Base-by-base conservation (phyloP, 768 basidiomycete genomes). In the Termitomyces sp. region DNA sequence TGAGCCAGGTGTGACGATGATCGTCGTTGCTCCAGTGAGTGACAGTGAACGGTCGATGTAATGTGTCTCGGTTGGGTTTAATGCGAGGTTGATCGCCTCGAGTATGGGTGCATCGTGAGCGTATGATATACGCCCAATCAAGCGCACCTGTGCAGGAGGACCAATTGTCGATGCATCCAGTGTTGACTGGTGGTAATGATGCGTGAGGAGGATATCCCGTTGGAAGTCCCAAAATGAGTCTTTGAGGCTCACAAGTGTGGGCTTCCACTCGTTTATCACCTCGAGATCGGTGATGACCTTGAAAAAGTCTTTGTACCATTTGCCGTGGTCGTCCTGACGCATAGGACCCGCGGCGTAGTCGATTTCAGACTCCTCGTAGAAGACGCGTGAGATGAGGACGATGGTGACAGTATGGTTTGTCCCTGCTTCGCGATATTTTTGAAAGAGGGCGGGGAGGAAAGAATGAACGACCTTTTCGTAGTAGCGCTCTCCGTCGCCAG, bases 401-500 rank as follows among this genome's bases (percentile, higher is more conserved):
- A 99, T 90, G 17, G 95, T 95, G 54, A 96, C 90, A 8, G 88
- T 90, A 66, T 99, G 97, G 52, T 94, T 95, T 27, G 96, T 92
- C 35, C 87, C 85, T 4, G 87, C 81, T 55, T 89, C 86, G 44
- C 82, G 77, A 95, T 95, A 98, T 60, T 86, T 88, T 11, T 81
- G 70, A 64, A 98, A 95, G 4, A 98, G 81, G 14, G 89, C 82
- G 1, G 96, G 95, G 8, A 99, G 83, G 75, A 98, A 98, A 3
- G 95, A 92, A 68, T 98, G 95, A 2, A 96, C 89, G n/a, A 96
- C 90, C 74, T 98, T 98, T 69, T 98, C 97, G 67, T 92, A 89
- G 72, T 89, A 94, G 5, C 95, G 84, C 69, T 97, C 95, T 23
- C 97, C 97, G 59, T 98, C 97, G 35, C 92, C 94, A 23, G 95